Base-by-base conservation (phyloP, 2,329 filamentous ascomycete genomes). In the Talaromyces sp. region DNA sequence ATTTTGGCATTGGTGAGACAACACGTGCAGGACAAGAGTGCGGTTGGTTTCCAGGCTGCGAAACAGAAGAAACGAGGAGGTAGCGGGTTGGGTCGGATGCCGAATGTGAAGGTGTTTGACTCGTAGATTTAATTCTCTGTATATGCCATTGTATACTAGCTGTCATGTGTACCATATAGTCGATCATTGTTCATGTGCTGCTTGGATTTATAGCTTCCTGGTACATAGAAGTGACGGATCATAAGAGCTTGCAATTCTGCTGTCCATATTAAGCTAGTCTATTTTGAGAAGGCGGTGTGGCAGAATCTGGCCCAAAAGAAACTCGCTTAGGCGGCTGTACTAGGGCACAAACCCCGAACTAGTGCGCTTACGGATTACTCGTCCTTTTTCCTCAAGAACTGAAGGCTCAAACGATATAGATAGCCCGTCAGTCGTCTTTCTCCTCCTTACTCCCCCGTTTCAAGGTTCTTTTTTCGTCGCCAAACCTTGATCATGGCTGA, bases 1-100 rank as follows among this genome's bases (percentile, higher is more conserved):
- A 87, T 97, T 62, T 79, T 99, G 72, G 77, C 76, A 31, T 79
- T 95, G 83, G 76, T 99, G 76, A 84, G 94, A 75, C 83, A 85
- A 71, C 95, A 99, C 81, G 95, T 98, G 33, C 85, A 87, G 71
- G 83, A 86, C 68, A 84, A 87, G 71, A 91, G 88, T 72, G 88
- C 88, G 24, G 70, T 68, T 50, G 77, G 76, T 4, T 77, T 76
- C 63, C 74, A 79, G 62, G 74, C 75, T 31, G 76, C 76, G 7
- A 77, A 76, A 71, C 73, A 74, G 63, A 76, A 73, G 68, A 76
- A 73, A 69, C 76, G 70, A 2, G 75, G 77, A 33, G 72, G 74
- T 57, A 65, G 64, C 52, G 81, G 81, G 13, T 65, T 82, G 67
- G 80, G 81, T n/a, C 73, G 79, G 50, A 83, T 83, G 81, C 81